A percentile compares a stretch with the other conserved stretches of the same genome.
Conservation (phyloP, 2,329 filamentous ascomycete species). For the Fusarium sp. region DNA sequence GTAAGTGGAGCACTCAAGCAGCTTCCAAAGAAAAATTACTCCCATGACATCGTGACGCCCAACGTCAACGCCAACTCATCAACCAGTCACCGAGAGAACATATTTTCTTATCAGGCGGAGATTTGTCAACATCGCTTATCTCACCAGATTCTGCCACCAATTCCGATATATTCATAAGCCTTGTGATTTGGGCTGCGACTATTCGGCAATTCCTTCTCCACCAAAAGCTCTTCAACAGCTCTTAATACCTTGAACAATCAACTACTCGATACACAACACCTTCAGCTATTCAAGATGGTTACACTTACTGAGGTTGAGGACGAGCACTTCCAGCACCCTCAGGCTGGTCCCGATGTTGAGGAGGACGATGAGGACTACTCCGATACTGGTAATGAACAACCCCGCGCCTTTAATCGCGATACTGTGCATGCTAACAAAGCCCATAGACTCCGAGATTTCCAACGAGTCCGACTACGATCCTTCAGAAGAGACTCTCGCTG, state of each 20-base stretch:
- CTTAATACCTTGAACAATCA: conserved; percentile 11
- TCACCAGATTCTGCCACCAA: background rate
- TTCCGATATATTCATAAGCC: background rate
- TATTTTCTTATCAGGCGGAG: conserved; percentile 17
- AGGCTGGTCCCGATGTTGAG: conserved; percentile 78
- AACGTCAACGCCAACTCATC: conserved; percentile 36
- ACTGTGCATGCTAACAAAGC: background rate
- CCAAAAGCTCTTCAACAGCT: conserved; percentile 12
- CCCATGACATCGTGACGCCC: conserved; percentile 39
- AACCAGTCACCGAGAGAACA: conserved; percentile 27
- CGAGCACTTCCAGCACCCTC: conserved; percentile 85
- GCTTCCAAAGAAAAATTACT: conserved; percentile 42
- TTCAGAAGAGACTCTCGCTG: conserved; percentile 65
- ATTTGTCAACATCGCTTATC: background rate
- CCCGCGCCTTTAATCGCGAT: conserved; percentile 2
- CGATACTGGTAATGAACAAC: conserved; percentile 77
- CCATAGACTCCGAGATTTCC: conserved; percentile 84
- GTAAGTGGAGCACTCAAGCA: conserved; percentile 2
- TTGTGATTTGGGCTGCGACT: background rate
- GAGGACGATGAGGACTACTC: conserved; percentile 95
- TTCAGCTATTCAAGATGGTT: conserved; percentile 74
- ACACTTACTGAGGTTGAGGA: conserved; percentile 97
- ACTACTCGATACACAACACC: background rate
- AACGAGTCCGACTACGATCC: conserved; percentile 78
- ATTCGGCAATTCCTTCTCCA: background rate